Conservation (phyloP, 257 asterid species). For the Scutellaria barbata region DNA sequence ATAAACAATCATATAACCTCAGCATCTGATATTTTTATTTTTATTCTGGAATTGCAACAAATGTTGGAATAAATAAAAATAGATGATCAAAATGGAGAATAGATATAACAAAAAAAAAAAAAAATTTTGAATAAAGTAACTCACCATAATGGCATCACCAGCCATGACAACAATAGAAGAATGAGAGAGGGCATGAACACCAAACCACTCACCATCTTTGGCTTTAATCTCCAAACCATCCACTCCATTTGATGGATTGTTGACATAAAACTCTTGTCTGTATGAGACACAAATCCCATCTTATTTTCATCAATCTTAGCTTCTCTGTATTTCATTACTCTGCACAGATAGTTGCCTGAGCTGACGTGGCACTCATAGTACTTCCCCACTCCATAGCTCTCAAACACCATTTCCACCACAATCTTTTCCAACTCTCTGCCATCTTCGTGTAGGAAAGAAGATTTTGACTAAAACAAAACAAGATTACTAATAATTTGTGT, state of each 20-base stretch:
- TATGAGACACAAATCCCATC: conserved; percentile 68
- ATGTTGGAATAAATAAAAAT: no score
- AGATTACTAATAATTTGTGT: neutral
- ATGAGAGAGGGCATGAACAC: conserved; percentile 53
- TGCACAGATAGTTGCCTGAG: conserved; percentile 51
- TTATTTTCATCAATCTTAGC: conserved; percentile 46
- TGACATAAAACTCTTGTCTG: conserved; percentile 81
- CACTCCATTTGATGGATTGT: conserved; percentile 64
- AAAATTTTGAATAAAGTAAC: conserved; percentile 1
- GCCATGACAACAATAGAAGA: conserved; percentile 77
- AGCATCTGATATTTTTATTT: no score
- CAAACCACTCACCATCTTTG: conserved; percentile 68
- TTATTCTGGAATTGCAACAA: no score
- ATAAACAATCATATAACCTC: no score
- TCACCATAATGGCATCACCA: conserved; percentile 78
- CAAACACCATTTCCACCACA: conserved; percentile 67
- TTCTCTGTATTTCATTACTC: conserved; percentile 69
- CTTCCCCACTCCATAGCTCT: conserved; percentile 68
- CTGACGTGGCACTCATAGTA: conserved; percentile 44
- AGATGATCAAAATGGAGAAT: no score
- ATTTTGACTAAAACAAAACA: conserved; percentile 38
- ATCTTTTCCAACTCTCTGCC: conserved; percentile 60
- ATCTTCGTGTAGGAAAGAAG: conserved; percentile 52
- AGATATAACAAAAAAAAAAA: no score
- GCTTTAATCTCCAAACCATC: conserved; percentile 73